Evolutionary conservation across 106 monocot genomes (phyloP).

Genomic region (Phalaenopsis equestris): DNA sequence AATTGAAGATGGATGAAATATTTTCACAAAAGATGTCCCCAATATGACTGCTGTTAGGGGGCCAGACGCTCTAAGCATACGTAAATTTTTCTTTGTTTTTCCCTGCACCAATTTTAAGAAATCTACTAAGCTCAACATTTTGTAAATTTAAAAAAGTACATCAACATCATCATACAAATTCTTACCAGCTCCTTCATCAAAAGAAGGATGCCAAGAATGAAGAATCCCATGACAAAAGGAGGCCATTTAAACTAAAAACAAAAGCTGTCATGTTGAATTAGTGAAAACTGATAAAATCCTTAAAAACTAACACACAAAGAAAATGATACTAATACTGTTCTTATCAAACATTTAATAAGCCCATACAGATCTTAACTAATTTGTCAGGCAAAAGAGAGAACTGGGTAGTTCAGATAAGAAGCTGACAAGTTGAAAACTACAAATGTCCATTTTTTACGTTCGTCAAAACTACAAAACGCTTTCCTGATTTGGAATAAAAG

Average conservation of each 20-base stretch:
- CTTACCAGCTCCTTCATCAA: constrained; percentile 86
- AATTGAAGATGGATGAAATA: constrained; percentile 93
- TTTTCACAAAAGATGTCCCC: constrained; percentile 83
- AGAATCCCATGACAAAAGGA: constrained; percentile 89
- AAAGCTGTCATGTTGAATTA: constrained; percentile 28
- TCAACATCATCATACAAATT: constrained; percentile 6
- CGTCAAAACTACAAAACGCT: neutral
- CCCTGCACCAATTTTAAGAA: constrained; percentile 47
- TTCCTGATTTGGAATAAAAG: neutral
- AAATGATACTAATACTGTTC: neutral
- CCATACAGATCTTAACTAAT: neutral
- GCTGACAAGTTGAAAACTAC: neutral
- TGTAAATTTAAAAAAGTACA: neutral
- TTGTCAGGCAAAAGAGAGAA: neutral
- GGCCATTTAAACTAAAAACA: constrained; percentile 90
- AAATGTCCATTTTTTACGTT: neutral
- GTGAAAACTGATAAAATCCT: constrained; percentile 14
- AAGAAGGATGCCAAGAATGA: constrained; percentile 71
- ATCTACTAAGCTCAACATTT: neutral
- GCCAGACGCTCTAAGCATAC: constrained; percentile 71
- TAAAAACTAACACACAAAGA: neutral
- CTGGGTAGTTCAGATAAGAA: neutral
- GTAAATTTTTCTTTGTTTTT: constrained; percentile 57
- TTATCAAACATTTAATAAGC: neutral
- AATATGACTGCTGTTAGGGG: constrained; percentile 87